Conservation (phyloP, 2,329 filamentous ascomycete genomes). For the Tolypocladium pustulatum region DNA sequence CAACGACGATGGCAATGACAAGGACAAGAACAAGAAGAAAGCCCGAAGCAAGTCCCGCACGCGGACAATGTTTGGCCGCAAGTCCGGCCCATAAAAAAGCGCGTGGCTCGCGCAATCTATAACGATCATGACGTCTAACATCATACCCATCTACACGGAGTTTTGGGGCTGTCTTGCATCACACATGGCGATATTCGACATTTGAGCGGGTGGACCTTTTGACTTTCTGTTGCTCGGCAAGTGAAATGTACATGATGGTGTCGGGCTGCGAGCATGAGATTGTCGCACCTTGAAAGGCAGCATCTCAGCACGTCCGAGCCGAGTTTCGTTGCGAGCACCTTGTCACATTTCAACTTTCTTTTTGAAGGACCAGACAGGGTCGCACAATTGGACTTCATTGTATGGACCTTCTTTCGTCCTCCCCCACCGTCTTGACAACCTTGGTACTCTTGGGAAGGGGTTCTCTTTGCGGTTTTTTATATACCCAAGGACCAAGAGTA, state of each 20-base stretch:
- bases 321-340: neutral
- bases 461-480: slow-evolving; percentile 2
- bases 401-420: neutral
- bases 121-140: slow-evolving; percentile 19
- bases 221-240: slow-evolving; percentile 1
- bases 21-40: slow-evolving; percentile 49
- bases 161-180: slow-evolving; percentile 15
- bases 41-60: slow-evolving; percentile 66
- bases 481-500: slow-evolving; percentile 3
- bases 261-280: neutral
- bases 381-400: slow-evolving; percentile 1
- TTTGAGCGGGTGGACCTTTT: slow-evolving; percentile 9
- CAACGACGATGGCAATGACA: slow-evolving; percentile 47
- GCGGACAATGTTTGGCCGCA: slow-evolving; percentile 58
- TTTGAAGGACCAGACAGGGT: neutral
- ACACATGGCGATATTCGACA: slow-evolving; percentile 4
- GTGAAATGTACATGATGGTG: neutral
- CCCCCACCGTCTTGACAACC: no score
- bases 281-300: neutral
- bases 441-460: neutral
- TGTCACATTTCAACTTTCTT: neutral
- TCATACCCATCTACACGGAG: slow-evolving; percentile 21
- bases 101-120: slow-evolving; percentile 2
- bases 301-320: neutral
- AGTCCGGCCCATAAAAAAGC: slow-evolving; percentile 12